Conservation (phyloP, 805 yeast species). For the Ogataea zsoltii region DNA sequence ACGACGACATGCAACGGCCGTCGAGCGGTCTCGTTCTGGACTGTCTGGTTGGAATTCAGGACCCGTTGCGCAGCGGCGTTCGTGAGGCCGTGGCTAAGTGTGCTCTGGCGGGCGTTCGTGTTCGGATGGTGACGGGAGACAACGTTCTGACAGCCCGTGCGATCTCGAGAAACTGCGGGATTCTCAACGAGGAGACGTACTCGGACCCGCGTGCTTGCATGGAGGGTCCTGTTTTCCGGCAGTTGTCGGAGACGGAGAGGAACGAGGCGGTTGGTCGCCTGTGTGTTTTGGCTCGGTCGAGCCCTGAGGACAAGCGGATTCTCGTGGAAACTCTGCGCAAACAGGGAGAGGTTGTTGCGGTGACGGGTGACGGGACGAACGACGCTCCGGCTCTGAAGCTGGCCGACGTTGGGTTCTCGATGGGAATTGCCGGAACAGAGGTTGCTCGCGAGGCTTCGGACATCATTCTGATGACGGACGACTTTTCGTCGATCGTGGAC, state of each 20-base stretch:
- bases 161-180: conserved; percentile 84
- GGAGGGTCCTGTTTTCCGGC: conserved; percentile 93
- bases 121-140: conserved; percentile 98
- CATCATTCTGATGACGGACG: conserved; percentile 95
- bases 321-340: conserved; percentile 78
- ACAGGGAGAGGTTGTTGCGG: conserved; percentile 94
- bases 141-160: conserved; percentile 89
- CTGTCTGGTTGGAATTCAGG: conserved; percentile 88
- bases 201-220: conserved; percentile 62
- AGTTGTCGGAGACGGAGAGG: conserved; percentile 58
- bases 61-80: conserved; percentile 90
- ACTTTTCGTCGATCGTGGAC: conserved; percentile 89
- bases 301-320: conserved; percentile 92
- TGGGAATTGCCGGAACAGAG: conserved; percentile 99
- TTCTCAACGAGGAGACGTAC: conserved; percentile 53
- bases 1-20: conserved; percentile 10
- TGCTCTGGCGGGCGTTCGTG: conserved; percentile 87
- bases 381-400: conserved; percentile 97
- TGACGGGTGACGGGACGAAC: conserved; percentile 98
- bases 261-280: conserved; percentile 65
- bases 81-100: conserved; percentile 86
- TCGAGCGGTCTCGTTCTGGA: conserved; percentile 53
- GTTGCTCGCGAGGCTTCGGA: conserved; percentile 99
- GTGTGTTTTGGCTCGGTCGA: conserved; percentile 87
- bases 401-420: conserved; percentile 97